phyloP scores from a whole-genome alignment of 192 early-diverging fungal species.

The Gamsiella multidivaricata region DNA sequence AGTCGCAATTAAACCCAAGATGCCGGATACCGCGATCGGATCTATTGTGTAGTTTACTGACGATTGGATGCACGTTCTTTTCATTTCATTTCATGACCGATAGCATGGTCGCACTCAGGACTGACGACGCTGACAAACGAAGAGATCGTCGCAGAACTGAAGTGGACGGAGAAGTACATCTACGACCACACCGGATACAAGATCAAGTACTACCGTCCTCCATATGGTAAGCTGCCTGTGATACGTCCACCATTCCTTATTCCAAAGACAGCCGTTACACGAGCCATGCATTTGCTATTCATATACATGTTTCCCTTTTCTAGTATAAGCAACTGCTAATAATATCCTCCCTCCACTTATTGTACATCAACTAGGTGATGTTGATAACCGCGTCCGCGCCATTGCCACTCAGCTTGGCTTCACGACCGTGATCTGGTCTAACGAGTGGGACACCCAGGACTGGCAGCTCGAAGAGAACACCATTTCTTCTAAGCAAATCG shows the following conservation, averaged over 20 bases:
- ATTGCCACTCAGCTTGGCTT: constrained; percentile 50
- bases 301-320: no score
- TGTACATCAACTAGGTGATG: constrained; percentile 17
- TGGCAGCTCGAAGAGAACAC: constrained; percentile 56
- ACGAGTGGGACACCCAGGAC: constrained; percentile 64
- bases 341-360: neutral
- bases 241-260: constrained; percentile 8
- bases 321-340: no score
- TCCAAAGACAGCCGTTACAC: constrained; percentile 20
- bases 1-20: neutral
- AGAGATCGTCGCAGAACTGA: constrained; percentile 74
- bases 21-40: no score
- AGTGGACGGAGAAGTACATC: constrained; percentile 69
- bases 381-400: constrained; percentile 39
- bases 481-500: constrained; percentile 28
- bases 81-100: neutral
- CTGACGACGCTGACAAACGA: constrained; percentile 72
- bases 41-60: neutral
- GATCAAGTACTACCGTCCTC: constrained; percentile 58
- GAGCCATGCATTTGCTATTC: no score
- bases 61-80: neutral
- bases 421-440: constrained; percentile 64
- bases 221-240: constrained; percentile 23
- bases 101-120: constrained; percentile 70
- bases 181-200: constrained; percentile 61